These are phyloP conservation scores for Candida orba DNA, from an alignment of 805 yeast genomes.

Conservation along the genomic window DNA sequence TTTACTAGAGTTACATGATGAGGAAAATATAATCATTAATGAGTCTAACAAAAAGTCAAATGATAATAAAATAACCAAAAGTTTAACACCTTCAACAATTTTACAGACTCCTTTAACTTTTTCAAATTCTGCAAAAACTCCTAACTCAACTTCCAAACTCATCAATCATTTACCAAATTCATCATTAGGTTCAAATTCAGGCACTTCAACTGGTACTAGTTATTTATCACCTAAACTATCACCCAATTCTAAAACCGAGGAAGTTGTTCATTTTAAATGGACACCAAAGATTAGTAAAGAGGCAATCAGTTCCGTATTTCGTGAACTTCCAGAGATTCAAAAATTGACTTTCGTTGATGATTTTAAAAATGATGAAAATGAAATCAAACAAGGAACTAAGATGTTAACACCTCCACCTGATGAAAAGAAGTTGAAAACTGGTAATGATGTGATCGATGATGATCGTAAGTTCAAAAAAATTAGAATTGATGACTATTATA, in stretches of 20 bases:
- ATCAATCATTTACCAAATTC: background rate
- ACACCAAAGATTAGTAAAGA: slow-evolving; percentile 16
- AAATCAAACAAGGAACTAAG: background rate
- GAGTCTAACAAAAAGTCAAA: slow-evolving; percentile 13
- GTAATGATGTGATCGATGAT: background rate
- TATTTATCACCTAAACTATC: slow-evolving; percentile 23
- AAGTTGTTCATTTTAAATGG: slow-evolving; percentile 15
- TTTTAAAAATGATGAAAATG: background rate
- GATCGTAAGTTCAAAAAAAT: slow-evolving; percentile 13
- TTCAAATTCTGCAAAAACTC: slow-evolving; percentile 21
- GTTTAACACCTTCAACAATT: slow-evolving; percentile 24
- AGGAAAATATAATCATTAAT: slow-evolving; percentile 17
- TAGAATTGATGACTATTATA: slow-evolving; percentile 13
- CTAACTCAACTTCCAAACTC: slow-evolving; percentile 17
- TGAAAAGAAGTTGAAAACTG: background rate
- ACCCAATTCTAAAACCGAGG: slow-evolving; percentile 12
- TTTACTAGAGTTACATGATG: slow-evolving; percentile 20
- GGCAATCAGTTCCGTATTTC: slow-evolving; percentile 18
- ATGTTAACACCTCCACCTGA: slow-evolving; percentile 20
- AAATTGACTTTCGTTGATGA: slow-evolving; percentile 13
- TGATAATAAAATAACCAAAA: slow-evolving; percentile 19
- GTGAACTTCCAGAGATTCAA: slow-evolving; percentile 15
- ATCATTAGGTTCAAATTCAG: background rate
- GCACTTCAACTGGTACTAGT: slow-evolving; percentile 1
- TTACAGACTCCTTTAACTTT: slow-evolving; percentile 24